A percentile compares a stretch with the other conserved stretches of the same genome.
Conservation (phyloP, 495 filamentous ascomycete species). For the Talaromyces nanjingensis region DNA sequence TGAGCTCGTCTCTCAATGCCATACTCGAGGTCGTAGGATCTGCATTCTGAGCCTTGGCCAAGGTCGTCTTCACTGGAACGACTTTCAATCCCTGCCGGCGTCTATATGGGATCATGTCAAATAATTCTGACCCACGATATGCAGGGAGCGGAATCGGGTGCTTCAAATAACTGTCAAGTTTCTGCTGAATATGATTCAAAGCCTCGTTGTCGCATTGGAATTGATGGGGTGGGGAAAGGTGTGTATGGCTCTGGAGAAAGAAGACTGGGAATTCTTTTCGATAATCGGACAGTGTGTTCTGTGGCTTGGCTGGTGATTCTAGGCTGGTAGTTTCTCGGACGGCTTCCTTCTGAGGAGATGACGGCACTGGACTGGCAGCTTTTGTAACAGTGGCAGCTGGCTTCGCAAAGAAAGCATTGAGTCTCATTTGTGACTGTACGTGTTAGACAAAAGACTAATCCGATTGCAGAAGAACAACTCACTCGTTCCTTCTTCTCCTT, state of each 20-base stretch:
- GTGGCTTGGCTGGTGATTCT: constrained; percentile 11
- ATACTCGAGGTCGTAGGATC: constrained; percentile 29
- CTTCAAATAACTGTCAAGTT: constrained; percentile 36
- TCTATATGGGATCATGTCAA: constrained; percentile 49
- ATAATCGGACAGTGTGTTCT: constrained; percentile 51
- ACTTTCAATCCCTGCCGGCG: constrained; percentile 44
- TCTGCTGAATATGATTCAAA: constrained; percentile 32
- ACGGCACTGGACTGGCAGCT: constrained; percentile 12
- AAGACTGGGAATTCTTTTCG: constrained; percentile 70
- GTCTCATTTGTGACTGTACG: constrained; percentile 46
- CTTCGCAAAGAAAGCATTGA: constrained; percentile 58
- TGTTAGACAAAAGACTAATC: constrained; percentile 12
- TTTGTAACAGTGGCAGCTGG: constrained; percentile 24
- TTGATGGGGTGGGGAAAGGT: constrained; percentile 47
- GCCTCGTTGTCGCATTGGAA: constrained; percentile 52
- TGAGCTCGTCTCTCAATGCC: constrained; percentile 39
- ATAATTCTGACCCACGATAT: constrained; percentile 51
- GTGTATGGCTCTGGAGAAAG: constrained; percentile 61
- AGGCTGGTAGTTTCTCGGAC: constrained; percentile 10
- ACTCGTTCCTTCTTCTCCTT: constrained; percentile 64
- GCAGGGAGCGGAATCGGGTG: constrained; percentile 34
- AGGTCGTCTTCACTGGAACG: constrained; percentile 59
- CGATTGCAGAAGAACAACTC: constrained; percentile 18
- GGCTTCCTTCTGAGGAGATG: constrained; percentile 19
- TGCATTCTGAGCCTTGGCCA: constrained; percentile 46